Evolutionary conservation across 345 rosid species (phyloP), one percentile per base, ranked within the genome.

Genomic region (Dipteronia sinensis): DNA sequence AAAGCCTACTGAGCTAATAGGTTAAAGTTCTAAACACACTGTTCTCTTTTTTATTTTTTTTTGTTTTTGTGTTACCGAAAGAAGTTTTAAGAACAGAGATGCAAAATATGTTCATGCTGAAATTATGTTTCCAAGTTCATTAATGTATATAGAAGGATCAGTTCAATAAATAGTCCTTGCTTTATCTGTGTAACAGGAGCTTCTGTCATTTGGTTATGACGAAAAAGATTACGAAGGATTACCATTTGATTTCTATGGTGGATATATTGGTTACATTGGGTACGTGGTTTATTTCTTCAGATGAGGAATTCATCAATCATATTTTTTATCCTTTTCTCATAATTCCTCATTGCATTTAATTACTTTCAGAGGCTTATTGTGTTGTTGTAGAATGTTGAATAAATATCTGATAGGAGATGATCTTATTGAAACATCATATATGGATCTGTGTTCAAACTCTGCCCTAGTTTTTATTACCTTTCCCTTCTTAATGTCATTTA

Each of bases 261-360:
- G 99, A 85, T 96, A 82, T 85, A 80, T 96, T 40, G 99, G 99
- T 81, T 94, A 91, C 80, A 81, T 96, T 31, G 99, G 99, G 97
- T 94, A 90, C 56, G 93, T 83, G 78, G 15, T 74, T 77, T 51
- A 67, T 42, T 76, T 62, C 53, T 74, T 19, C 65, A 51, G 25
- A 72, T 71, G 13, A 73, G 74, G 67, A 61, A 51, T 63, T 82
- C 63, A 31, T 72, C 55, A 16, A 64, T 40, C 58, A 6, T 59
- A 2, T 12, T 16, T 61, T 42, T 4, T 42, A 1, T 19, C 23
- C 25, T 25, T 44, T 25, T 25, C 56, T 16, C 22, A 16, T 23
- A 2, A 12, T 16, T 79, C 40, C 53, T 72, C 59, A 59, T 59
- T 20, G 51, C 69, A 56, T 56, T 67, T 63, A 40, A 6, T 31